A percentile compares a stretch with the other conserved stretches of the same genome.
phyloP scores from a whole-genome alignment of 345 rosid genomes.

The Hypericum androsaemum region DNA sequence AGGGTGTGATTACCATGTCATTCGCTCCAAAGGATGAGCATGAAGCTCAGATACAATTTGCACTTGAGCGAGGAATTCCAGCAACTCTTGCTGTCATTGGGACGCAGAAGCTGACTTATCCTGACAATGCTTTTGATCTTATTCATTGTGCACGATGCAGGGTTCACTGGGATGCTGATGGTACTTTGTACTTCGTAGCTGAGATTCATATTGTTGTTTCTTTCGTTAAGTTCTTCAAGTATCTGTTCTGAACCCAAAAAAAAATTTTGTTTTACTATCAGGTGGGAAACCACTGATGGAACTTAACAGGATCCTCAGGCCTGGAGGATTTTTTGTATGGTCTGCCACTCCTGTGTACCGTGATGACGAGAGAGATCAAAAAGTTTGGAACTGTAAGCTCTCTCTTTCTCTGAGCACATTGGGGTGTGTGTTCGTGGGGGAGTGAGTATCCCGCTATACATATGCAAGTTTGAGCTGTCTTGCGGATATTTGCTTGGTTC shows the following conservation, averaged over 20 bases:
- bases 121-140: slow-evolving; percentile 61
- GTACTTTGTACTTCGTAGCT: slow-evolving; percentile 15
- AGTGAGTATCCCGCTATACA: too few relatives aligned
- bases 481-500: too few relatives aligned
- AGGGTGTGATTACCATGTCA: slow-evolving; percentile 78
- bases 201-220: background rate
- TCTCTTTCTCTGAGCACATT: background rate
- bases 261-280: too few relatives aligned
- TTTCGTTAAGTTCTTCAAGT: background rate
- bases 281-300: slow-evolving; percentile 93
- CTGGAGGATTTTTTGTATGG: slow-evolving; percentile 93
- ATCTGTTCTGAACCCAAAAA: too few relatives aligned
- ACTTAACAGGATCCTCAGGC: slow-evolving; percentile 84
- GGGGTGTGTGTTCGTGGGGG: too few relatives aligned
- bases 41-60: slow-evolving; percentile 98
- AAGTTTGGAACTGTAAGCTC: slow-evolving; percentile 47
- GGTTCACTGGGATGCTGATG: slow-evolving; percentile 95
- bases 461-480: too few relatives aligned
- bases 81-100: slow-evolving; percentile 85
- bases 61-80: slow-evolving; percentile 87
- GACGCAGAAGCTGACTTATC: slow-evolving; percentile 63
- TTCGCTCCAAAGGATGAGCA: slow-evolving; percentile 97
- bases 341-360: slow-evolving; percentile 91
- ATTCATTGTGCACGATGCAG: slow-evolving; percentile 95
- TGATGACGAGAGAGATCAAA: slow-evolving; percentile 47